These are phyloP conservation scores for Cynara cardunculus DNA, from an alignment of 129 eudicot species.

Conservation along the genomic window DNA sequence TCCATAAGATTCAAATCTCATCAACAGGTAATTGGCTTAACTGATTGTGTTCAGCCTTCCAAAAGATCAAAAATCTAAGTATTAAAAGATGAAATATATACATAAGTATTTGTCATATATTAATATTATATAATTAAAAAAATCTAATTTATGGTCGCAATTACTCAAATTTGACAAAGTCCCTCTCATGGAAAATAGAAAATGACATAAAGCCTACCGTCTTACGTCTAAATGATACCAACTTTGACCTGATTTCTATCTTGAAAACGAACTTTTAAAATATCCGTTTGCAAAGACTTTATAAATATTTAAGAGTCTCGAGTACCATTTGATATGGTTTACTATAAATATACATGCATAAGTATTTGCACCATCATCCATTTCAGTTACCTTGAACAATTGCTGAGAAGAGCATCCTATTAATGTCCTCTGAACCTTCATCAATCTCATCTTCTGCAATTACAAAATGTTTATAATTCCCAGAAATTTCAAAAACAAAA, in stretches of 20 bases:
- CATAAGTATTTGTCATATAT: no score
- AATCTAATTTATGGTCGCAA: no score
- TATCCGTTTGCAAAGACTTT: neutral
- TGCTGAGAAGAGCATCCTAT: conserved; percentile 74
- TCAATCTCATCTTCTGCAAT: conserved; percentile 23
- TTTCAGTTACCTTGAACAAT: conserved; percentile 61
- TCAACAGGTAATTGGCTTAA: no score
- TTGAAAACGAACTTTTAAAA: neutral
- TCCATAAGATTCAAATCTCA: no score
- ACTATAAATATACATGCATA: neutral
- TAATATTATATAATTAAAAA: no score
- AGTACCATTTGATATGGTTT: neutral
- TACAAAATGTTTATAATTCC: neutral
- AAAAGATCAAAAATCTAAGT: no score
- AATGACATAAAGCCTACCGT: no score
- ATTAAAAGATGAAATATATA: no score
- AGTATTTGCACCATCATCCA: neutral
- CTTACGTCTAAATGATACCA: no score
- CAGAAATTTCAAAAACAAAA: neutral
- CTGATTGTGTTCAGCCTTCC: no score
- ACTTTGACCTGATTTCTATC: neutral
- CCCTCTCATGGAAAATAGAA: no score
- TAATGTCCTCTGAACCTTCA: conserved; percentile 57
- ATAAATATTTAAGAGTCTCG: neutral
- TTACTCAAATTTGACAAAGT: no score